Percentiles rank a stretch among this genome's conserved stretches.
Conservation (phyloP, 2,329 filamentous ascomycete genomes). For the Dactylellina cionopaga region DNA sequence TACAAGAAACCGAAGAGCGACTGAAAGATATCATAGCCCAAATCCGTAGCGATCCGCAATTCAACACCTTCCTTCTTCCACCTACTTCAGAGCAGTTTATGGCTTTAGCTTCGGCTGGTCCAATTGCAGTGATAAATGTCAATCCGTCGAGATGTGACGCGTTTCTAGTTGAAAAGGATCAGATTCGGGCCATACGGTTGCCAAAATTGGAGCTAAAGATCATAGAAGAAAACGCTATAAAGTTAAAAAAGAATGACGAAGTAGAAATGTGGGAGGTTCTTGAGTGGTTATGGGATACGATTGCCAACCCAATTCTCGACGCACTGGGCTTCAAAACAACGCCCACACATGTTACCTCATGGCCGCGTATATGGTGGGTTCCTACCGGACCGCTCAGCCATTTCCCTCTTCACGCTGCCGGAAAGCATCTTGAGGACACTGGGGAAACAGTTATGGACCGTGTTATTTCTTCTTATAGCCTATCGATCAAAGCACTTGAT, state of each 20-base stretch:
- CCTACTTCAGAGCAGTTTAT: slow-evolving; percentile 53
- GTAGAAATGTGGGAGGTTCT: slow-evolving; percentile 51
- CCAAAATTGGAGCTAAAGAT: slow-evolving; percentile 36
- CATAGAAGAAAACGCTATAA: not conserved
- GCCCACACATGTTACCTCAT: slow-evolving; percentile 21
- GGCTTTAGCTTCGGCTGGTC: slow-evolving; percentile 54
- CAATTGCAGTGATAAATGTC: slow-evolving; percentile 59
- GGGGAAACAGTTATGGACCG: slow-evolving; percentile 58
- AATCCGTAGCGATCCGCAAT: slow-evolving; percentile 54
- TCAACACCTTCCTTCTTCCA: slow-evolving; percentile 56
- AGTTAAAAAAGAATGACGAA: not conserved
- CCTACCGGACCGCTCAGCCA: slow-evolving; percentile 57
- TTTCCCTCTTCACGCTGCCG: slow-evolving; percentile 60
- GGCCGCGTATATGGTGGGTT: slow-evolving; percentile 60
- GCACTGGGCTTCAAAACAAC: slow-evolving; percentile 54
- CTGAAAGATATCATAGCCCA: slow-evolving; percentile 29
- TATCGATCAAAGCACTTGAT: slow-evolving; percentile 59
- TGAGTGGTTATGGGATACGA: slow-evolving; percentile 59
- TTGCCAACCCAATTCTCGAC: slow-evolving; percentile 57
- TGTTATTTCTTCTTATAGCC: slow-evolving; percentile 61
- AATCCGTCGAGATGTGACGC: slow-evolving; percentile 58
- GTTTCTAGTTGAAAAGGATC: slow-evolving; percentile 55
- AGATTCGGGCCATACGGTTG: slow-evolving; percentile 54
- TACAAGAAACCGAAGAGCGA: not conserved
- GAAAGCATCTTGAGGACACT: slow-evolving; percentile 55